A percentile compares a stretch with the other conserved stretches of the same genome.
Evolutionary conservation across 768 basidiomycete species (phyloP).

Genomic region (Tephrocybe sp.): DNA sequence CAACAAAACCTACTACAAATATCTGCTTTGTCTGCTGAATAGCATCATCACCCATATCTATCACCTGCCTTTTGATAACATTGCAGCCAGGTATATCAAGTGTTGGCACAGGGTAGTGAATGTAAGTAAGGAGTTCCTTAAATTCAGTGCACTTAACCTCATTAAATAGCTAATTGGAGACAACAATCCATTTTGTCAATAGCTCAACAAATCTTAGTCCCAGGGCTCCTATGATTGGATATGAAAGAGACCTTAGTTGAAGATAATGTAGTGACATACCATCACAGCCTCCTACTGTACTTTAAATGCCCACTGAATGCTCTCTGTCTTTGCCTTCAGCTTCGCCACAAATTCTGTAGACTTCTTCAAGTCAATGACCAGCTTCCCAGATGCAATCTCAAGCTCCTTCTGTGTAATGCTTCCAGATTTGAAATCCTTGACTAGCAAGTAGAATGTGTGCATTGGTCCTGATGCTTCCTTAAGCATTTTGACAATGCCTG

Average conservation of each 20-base stretch:
- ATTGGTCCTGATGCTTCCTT: background rate
- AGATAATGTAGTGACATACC: background rate
- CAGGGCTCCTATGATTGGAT: too few species aligned
- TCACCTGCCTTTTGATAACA: too few species aligned
- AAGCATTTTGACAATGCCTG: background rate
- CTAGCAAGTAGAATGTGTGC: background rate
- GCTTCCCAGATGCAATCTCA: background rate
- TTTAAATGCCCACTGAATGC: conserved; percentile 6
- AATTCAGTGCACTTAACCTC: too few species aligned
- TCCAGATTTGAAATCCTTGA: background rate
- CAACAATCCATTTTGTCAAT: too few species aligned
- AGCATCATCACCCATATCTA: too few species aligned
- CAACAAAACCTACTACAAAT: too few species aligned
- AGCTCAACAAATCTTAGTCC: too few species aligned
- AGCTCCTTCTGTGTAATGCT: conserved; percentile 2
- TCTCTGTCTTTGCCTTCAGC: background rate
- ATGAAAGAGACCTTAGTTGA: background rate
- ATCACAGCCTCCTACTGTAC: background rate
- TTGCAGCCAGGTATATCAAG: too few species aligned
- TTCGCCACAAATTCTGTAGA: background rate
- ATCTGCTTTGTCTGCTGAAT: too few species aligned
- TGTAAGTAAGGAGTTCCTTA: too few species aligned
- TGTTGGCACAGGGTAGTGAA: too few species aligned
- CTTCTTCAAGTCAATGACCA: background rate
- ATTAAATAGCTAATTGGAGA: too few species aligned